A percentile compares a stretch with the other conserved stretches of the same genome.
phyloP scores from a whole-genome alignment of 2,329 filamentous ascomycete genomes.

The Cryphonectria carpinicola region DNA sequence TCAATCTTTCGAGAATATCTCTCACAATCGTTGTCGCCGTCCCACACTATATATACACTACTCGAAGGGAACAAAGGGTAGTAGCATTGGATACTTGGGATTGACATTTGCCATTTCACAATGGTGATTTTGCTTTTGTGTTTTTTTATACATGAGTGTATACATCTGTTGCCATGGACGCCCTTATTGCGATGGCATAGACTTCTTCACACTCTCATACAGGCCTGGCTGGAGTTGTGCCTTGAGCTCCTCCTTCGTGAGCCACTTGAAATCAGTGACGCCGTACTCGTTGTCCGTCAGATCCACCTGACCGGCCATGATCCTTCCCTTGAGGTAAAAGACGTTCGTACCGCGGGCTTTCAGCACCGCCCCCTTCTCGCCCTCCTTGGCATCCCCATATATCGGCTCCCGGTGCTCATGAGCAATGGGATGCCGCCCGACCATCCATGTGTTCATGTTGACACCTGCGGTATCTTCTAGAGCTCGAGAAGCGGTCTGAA shows the following conservation, averaged over 20 bases:
- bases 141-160: constrained; percentile 15
- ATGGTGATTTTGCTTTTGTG: constrained; percentile 11
- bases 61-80: neutral
- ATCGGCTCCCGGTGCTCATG: constrained; percentile 67
- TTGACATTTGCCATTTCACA: constrained; percentile 7
- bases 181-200: constrained; percentile 57
- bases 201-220: constrained; percentile 76
- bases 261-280: constrained; percentile 85
- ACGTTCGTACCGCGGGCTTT: constrained; percentile 69
- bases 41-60: neutral
- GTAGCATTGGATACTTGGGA: neutral
- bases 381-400: constrained; percentile 46
- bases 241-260: constrained; percentile 85
- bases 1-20: too few species aligned
- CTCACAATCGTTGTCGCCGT: neutral
- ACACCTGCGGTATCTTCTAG: constrained; percentile 77
- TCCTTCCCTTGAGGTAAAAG: constrained; percentile 95
- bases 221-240: constrained; percentile 68
- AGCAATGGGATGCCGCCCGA: constrained; percentile 87
- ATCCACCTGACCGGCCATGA: constrained; percentile 95
- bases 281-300: constrained; percentile 72
- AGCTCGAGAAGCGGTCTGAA: constrained; percentile 79
- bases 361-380: constrained; percentile 42
- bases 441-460: constrained; percentile 99
- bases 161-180: neutral